Conservation (phyloP, 2,329 filamentous ascomycete genomes). For the Cadophora sp. region DNA sequence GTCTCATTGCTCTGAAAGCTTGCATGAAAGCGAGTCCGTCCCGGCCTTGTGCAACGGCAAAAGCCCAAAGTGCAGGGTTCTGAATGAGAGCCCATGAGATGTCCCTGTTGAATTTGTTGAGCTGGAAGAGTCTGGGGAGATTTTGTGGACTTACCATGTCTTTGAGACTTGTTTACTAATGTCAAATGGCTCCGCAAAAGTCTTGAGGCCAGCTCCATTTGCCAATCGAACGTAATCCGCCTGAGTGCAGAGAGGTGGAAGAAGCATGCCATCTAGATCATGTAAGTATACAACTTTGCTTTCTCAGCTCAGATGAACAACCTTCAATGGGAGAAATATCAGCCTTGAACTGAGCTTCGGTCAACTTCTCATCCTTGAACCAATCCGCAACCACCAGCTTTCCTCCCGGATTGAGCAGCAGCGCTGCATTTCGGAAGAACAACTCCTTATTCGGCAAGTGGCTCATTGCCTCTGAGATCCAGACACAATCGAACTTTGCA, state of each 20-base stretch:
- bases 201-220: constrained; percentile 53
- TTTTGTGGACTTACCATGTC: constrained; percentile 56
- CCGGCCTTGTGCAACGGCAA: constrained; percentile 64
- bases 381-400: constrained; percentile 65
- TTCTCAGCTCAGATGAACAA: constrained; percentile 33
- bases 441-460: constrained; percentile 65
- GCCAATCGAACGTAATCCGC: constrained; percentile 60
- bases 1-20: constrained; percentile 65
- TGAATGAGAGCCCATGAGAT: constrained; percentile 67
- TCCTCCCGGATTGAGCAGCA: constrained; percentile 55
- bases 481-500: constrained; percentile 60
- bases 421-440: constrained; percentile 61
- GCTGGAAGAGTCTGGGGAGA: background rate
- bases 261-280: constrained; percentile 61
- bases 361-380: constrained; percentile 61
- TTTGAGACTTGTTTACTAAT: constrained; percentile 64
- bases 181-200: constrained; percentile 56
- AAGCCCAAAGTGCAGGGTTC: constrained; percentile 65
- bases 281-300: background rate
- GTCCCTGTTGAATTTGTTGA: constrained; percentile 52
- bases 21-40: constrained; percentile 67
- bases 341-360: constrained; percentile 51
- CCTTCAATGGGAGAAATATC: constrained; percentile 67
- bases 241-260: constrained; percentile 61
- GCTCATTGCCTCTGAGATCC: constrained; percentile 67